phyloP scores from a whole-genome alignment of 2,329 filamentous ascomycete species.

The Aspergillus jensenii region DNA sequence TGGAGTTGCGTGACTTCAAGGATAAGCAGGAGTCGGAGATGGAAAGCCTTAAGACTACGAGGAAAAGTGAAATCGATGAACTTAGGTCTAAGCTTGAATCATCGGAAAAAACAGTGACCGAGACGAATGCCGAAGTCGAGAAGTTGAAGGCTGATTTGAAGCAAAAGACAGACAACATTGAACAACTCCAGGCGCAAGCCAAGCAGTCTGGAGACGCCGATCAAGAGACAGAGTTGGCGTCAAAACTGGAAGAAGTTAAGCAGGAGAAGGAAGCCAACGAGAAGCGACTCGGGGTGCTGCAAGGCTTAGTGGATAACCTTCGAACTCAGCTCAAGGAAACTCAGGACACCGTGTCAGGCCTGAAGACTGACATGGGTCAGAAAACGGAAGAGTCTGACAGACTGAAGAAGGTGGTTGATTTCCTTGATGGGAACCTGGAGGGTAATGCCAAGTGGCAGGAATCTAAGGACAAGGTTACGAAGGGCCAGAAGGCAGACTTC shows the following conservation, averaged over 20 bases:
- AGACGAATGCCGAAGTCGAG: constrained; percentile 30
- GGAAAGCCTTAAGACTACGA: constrained; percentile 41
- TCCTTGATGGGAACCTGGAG: constrained; percentile 40
- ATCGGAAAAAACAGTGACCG: constrained; percentile 32
- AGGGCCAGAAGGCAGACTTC: constrained; percentile 36
- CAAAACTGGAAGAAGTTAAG: constrained; percentile 36
- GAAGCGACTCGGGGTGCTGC: constrained; percentile 55
- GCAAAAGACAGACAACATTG: constrained; percentile 42
- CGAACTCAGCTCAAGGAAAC: constrained; percentile 55
- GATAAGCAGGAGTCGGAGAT: constrained; percentile 51
- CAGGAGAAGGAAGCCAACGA: constrained; percentile 43
- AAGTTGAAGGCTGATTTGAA: constrained; percentile 39
- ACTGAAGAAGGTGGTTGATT: constrained; percentile 38
- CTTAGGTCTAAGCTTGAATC: constrained; percentile 38
- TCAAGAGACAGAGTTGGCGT: constrained; percentile 25
- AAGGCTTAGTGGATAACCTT: constrained; percentile 56
- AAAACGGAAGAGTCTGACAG: constrained; percentile 36
- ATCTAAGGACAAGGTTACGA: constrained; percentile 32
- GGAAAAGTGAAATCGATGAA: constrained; percentile 43
- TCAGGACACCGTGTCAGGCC: constrained; percentile 48
- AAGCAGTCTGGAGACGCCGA: constrained; percentile 21
- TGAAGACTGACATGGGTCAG: constrained; percentile 44
- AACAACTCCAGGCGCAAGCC: constrained; percentile 32
- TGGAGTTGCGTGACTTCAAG: constrained; percentile 53
- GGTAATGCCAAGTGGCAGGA: constrained; percentile 36